These are phyloP conservation scores for Lepraria neglecta DNA, from an alignment of 495 filamentous ascomycete genomes.

Conservation along the genomic window DNA sequence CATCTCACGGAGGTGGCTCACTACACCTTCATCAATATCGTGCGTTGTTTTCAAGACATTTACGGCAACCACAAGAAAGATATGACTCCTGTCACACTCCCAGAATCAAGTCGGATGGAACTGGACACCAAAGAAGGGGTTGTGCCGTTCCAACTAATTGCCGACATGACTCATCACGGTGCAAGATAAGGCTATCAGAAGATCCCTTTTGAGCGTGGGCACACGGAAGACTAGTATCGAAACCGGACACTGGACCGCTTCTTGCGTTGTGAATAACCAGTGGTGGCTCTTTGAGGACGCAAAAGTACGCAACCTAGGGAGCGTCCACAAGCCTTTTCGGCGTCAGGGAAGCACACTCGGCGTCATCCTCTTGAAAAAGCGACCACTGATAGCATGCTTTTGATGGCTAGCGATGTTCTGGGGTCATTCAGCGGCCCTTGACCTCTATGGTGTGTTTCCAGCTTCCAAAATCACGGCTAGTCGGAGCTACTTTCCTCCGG, in stretches of 20 bases:
- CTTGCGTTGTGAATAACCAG: neutral
- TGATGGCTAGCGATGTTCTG: too few relatives aligned
- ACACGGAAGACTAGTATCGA: neutral
- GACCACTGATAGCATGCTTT: too few relatives aligned
- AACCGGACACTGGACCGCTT: neutral
- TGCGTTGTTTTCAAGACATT: neutral
- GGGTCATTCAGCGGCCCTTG: neutral
- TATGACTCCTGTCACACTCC: neutral
- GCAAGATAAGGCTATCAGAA: neutral
- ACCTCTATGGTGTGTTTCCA: neutral
- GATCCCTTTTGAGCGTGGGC: too few relatives aligned
- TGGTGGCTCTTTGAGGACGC: neutral
- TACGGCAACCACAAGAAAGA: neutral
- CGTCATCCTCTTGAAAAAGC: neutral
- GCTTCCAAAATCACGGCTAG: neutral
- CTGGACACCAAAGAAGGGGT: too few relatives aligned
- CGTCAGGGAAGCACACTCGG: neutral
- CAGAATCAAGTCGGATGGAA: neutral
- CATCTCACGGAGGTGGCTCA: neutral
- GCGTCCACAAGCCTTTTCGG: neutral
- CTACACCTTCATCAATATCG: conserved; percentile 6
- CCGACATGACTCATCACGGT: too few relatives aligned
- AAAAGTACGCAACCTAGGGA: neutral
- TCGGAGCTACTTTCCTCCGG: neutral
- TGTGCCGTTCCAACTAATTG: too few relatives aligned